Evolutionary conservation across 306 rosid genomes (phyloP), one percentile per base, ranked within the genome.

Genomic region (Begonia loranthoides): DNA sequence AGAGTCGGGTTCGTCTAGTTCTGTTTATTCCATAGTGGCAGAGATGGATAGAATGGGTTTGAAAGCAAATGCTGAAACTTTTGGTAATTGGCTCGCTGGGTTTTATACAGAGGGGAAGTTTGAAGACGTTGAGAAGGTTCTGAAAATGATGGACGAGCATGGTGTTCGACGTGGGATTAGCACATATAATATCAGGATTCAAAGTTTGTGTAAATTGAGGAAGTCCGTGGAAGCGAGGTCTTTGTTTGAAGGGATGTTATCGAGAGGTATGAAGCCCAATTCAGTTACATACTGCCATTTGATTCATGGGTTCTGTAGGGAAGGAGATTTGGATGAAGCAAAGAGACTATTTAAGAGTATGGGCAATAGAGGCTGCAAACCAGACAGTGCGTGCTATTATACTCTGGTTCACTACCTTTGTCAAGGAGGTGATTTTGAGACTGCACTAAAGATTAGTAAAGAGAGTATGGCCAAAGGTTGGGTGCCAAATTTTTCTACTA

Each of bases 231-330:
- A 89, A 65, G 97, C 87, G 1, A 79, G 72, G 66, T 87, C 84
- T 1, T 59, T 89, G 77, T 38, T 82, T 2, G 73, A 73, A 12
- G 90, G 76, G 53, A 79, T 89, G 94, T 21, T 75, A 17, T 52
- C 61, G 14, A 48, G 69, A 17, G 75, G 85, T 12, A 76, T 58
- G 50, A 85, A 77, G 75, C 83, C 89, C 4, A 77, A 85, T 69
- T 52, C 76, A 0, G 66, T 62, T 54, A 80, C 68, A 2, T 82
- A 73, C 51, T 12, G 34, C 21, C 71, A 76, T 58, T 79, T 90
- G 85, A 90, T 90, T 56, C 59, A 49, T 58, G 97, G 97, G 41
- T 78, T 79, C 19, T 73, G 92, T 49, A 66, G 4, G 43, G 97
- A 85, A 63, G 90, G 83, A n/a, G 61, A 76, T 14, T 62, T 73